Base-by-base conservation (phyloP, 768 basidiomycete species). In the Mrakia frigida region DNA sequence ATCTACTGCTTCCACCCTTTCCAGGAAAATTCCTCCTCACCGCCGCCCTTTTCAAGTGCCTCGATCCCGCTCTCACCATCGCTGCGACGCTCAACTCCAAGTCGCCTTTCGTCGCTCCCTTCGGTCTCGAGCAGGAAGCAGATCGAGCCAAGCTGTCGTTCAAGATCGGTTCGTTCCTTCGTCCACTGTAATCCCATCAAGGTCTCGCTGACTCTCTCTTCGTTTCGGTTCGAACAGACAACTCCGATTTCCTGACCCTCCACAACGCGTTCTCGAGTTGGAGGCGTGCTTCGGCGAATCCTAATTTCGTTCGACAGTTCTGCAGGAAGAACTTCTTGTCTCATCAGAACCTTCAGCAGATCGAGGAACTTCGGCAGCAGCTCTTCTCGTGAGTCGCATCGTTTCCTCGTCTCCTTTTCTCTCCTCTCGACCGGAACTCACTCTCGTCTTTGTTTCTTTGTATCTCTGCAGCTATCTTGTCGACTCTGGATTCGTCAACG, bases 41-140 rank as follows among this genome's bases (percentile, higher is more conserved):
- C 35, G 91, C 94, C 7, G 89, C 90, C 2, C 82, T 94, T 53
- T 92, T 98, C 82, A 88, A 89, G 63, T 98, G 96, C 82, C 85
- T 98, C 78, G 96, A 98, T 83, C 93, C 95, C 1, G 96, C 94
- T n/a, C 86, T 99, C 69, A 97, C 96, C 7, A 94, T 99, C 77
- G 94, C 93, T 23, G 96, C 96, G 9, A 89, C 92, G 0, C 85
- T 98, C 59, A 95, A 92, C 81, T 90, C 92, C 0, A 98, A 98
- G 82, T 93, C 92, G 1, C 96, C 95, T 0, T 99, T 98, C 82
- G 83, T 98, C 31, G 88, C 91, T 3, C 95, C 96, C 0, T 88
- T 96, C 76, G 95, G 96, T 3, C 85, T 90, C 63, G 94, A 97
- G 83, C 86, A 88, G 76, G 91, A 94, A 80, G 95, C 95, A 0